phyloP scores from a whole-genome alignment of 176 grass and related monocot species.

The Sorghum bicolor region Sorghum_bicolor_NCBIv3 NC_012873.2:61183501-61184000 shows the following conservation, averaged over 20 bases:
- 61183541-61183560: background rate
- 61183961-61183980: constrained; percentile 80
- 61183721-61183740: constrained; percentile 69
- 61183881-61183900: constrained; percentile 85
- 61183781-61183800: background rate
- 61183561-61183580: background rate
- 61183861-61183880: constrained; percentile 90
- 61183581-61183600: background rate
- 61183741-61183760: constrained; percentile 59
- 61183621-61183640: background rate
- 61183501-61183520: background rate
- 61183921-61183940: constrained; percentile 84
- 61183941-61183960: constrained; percentile 80
- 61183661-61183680: constrained; percentile 84
- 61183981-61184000: constrained; percentile 85
- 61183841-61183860: constrained; percentile 98
- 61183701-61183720: constrained; percentile 95
- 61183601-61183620: background rate
- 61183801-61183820: background rate
- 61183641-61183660: constrained; percentile 63
- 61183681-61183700: constrained; percentile 77
- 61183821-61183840: background rate
- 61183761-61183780: constrained; percentile 22
- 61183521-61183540: background rate
- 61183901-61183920: constrained; percentile 88